phyloP scores from a whole-genome alignment of 768 basidiomycete genomes.

The Auriculariales sp. region DNA sequence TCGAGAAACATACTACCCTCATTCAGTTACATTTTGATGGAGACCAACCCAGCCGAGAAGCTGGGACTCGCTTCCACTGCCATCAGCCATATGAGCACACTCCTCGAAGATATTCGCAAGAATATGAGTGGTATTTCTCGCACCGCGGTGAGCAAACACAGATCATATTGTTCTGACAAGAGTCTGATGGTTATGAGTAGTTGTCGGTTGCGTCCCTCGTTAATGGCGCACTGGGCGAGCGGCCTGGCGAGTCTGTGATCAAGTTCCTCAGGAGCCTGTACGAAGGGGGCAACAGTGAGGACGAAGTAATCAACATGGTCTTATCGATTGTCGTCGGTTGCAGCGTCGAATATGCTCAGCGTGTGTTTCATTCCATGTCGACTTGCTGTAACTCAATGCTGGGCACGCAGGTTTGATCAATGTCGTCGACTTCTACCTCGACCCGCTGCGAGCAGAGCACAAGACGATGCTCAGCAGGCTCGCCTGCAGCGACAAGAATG shows the following conservation, averaged over 20 bases:
- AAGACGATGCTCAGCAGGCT: conserved; percentile 7
- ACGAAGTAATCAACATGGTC: background rate
- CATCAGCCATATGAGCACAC: conserved; percentile 33
- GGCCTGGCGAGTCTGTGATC: conserved; percentile 20
- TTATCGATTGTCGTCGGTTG: conserved; percentile 14
- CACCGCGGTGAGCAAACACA: too few species aligned
- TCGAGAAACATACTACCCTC: background rate
- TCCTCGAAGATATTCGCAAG: conserved; percentile 42
- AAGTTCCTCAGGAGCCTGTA: conserved; percentile 4
- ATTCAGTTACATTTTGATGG: conserved; percentile 59
- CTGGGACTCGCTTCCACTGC: conserved; percentile 42
- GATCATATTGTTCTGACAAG: too few species aligned
- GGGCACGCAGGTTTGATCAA: conserved; percentile 48
- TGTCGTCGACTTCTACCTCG: conserved; percentile 48
- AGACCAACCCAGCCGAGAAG: conserved; percentile 43
- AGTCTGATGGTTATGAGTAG: too few species aligned
- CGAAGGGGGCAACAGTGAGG: conserved; percentile 26
- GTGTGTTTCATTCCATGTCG: conserved; percentile 5
- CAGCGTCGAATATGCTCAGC: too few species aligned
- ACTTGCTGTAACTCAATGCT: conserved; percentile 34
- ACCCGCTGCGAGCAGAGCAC: conserved; percentile 20
- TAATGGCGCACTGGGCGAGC: conserved; percentile 12
- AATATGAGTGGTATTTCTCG: conserved; percentile 26
- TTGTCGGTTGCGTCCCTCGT: conserved; percentile 10
- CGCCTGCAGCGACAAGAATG: conserved; percentile 20